These are phyloP conservation scores for Penicillium corylophilum DNA, from an alignment of 2,329 filamentous ascomycete genomes.

Conservation along the genomic window DNA sequence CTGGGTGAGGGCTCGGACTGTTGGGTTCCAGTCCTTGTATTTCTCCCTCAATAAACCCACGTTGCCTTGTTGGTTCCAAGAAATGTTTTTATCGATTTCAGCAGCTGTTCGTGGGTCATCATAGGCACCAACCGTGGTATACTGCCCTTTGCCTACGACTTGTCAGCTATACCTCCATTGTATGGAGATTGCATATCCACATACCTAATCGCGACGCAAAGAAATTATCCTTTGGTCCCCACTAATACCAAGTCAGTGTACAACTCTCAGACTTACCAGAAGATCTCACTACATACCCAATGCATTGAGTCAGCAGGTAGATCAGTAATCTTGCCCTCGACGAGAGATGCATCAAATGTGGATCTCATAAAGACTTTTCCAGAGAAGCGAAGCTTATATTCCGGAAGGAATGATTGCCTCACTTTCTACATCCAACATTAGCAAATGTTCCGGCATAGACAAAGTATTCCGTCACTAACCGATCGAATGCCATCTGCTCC, in stretches of 20 bases:
- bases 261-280: neutral
- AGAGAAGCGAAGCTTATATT: constrained; percentile 42
- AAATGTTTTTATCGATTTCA: constrained; percentile 30
- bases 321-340: constrained; percentile 39
- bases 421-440: constrained; percentile 19
- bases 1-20: constrained; percentile 42
- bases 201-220: constrained; percentile 47
- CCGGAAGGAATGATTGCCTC: constrained; percentile 44
- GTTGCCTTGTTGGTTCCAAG: constrained; percentile 43
- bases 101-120: constrained; percentile 38
- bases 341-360: constrained; percentile 44
- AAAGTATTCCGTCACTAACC: constrained; percentile 33
- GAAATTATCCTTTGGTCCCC: constrained; percentile 45
- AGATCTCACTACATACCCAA: constrained; percentile 22
- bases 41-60: constrained; percentile 36
- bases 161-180: neutral
- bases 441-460: neutral
- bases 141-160: constrained; percentile 34
- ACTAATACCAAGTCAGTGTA: constrained; percentile 22
- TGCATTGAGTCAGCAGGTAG: constrained; percentile 47
- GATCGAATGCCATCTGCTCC: constrained; percentile 57
- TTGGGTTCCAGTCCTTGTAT: constrained; percentile 45
- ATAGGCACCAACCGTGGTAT: constrained; percentile 45
- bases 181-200: no score
- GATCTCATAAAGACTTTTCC: constrained; percentile 49